Percentiles rank a stretch among this genome's conserved stretches.
Evolutionary conservation across 306 rosid genomes (phyloP).

Genomic region (Cercis canadensis): DNA sequence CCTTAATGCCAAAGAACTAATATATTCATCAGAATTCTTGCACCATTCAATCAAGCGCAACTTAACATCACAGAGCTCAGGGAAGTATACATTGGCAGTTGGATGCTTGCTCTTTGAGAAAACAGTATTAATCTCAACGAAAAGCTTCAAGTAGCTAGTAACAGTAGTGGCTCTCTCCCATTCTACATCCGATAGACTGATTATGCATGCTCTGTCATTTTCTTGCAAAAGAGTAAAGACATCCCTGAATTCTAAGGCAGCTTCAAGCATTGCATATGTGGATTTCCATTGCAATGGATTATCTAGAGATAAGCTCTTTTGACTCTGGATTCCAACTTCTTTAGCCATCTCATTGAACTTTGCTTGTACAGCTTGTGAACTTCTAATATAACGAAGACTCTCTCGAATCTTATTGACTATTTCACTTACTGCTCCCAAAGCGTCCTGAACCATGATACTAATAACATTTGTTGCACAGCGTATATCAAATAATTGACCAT

Average conservation of each 20-base stretch:
- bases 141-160: constrained; percentile 75
- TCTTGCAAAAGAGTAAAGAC: constrained; percentile 74
- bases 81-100: constrained; percentile 83
- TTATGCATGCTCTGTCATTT: constrained; percentile 57
- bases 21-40: constrained; percentile 74
- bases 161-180: constrained; percentile 73
- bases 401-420: constrained; percentile 65
- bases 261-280: constrained; percentile 81
- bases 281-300: constrained; percentile 78
- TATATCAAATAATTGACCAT: constrained; percentile 88
- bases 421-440: constrained; percentile 62
- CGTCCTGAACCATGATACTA: constrained; percentile 54
- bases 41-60: constrained; percentile 89
- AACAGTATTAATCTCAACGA: constrained; percentile 65
- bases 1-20: constrained; percentile 69
- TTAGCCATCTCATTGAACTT: constrained; percentile 75
- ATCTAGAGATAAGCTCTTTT: constrained; percentile 65
- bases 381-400: constrained; percentile 68
- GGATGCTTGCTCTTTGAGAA: constrained; percentile 65
- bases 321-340: constrained; percentile 69
- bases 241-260: constrained; percentile 78
- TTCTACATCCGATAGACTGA: constrained; percentile 67
- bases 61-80: constrained; percentile 90
- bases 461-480: constrained; percentile 70
- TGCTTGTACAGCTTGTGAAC: constrained; percentile 65